phyloP scores from a whole-genome alignment of 1,139 yeast genomes.

The Blastobotrys apis region DNA sequence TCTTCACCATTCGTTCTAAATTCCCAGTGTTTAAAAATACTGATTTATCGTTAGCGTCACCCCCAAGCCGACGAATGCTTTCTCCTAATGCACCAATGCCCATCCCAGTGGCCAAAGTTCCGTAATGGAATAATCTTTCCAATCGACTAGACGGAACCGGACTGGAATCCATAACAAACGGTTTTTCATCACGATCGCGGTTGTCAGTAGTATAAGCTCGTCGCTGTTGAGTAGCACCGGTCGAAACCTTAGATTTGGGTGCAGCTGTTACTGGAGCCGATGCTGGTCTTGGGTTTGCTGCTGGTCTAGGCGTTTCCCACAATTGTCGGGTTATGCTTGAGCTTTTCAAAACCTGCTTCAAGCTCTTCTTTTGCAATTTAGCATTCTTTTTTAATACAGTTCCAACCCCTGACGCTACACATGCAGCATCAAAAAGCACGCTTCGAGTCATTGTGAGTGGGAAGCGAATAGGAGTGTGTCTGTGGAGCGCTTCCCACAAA shows the following conservation, averaged over 20 bases:
- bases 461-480: neutral
- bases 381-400: constrained; percentile 10
- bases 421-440: constrained; percentile 19
- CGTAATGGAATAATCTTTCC: constrained; percentile 87
- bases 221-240: constrained; percentile 12
- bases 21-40: constrained; percentile 74
- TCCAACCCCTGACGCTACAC: constrained; percentile 21
- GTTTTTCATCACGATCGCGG: constrained; percentile 21
- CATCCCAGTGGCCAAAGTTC: constrained; percentile 86
- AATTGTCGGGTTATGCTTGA: constrained; percentile 10
- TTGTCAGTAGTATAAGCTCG: constrained; percentile 5
- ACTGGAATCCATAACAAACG: constrained; percentile 49
- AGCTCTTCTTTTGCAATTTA: constrained; percentile 12
- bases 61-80: constrained; percentile 65
- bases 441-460: constrained; percentile 9
- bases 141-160: constrained; percentile 85
- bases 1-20: constrained; percentile 81
- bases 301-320: neutral
- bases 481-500: neutral
- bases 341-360: constrained; percentile 13
- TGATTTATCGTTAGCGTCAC: constrained; percentile 44
- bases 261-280: neutral
- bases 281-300: too few relatives aligned
- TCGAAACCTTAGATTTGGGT: neutral
- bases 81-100: constrained; percentile 83